phyloP scores from a whole-genome alignment of 441 rosid species.

The Brassica balearica region DNA sequence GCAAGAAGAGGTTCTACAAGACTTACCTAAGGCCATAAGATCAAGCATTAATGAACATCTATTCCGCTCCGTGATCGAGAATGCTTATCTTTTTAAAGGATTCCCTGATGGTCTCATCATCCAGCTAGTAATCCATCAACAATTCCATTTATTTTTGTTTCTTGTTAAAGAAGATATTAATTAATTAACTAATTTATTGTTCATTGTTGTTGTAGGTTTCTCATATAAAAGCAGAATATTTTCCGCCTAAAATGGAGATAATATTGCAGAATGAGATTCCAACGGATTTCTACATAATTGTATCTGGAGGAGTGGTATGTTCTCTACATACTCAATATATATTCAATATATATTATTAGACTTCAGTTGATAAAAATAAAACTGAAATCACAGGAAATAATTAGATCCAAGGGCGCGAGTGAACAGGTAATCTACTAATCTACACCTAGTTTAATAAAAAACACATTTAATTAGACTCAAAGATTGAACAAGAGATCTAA shows the following conservation, averaged over 20 bases:
- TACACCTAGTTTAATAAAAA: background rate
- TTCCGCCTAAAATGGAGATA: slow-evolving; percentile 91
- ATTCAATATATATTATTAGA: slow-evolving; percentile 12
- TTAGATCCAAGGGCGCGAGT: slow-evolving; percentile 67
- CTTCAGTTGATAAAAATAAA: slow-evolving; percentile 22
- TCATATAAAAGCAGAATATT: slow-evolving; percentile 87
- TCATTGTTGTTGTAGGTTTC: slow-evolving; percentile 58
- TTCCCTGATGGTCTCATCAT: slow-evolving; percentile 71
- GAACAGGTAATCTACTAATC: slow-evolving; percentile 69
- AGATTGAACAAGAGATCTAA: background rate
- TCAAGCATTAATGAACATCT: slow-evolving; percentile 85
- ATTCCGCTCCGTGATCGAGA: slow-evolving; percentile 58
- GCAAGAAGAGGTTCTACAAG: slow-evolving; percentile 85
- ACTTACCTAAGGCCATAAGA: slow-evolving; percentile 92
- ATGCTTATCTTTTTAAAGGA: slow-evolving; percentile 78
- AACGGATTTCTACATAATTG: slow-evolving; percentile 87
- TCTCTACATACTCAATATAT: slow-evolving; percentile 7
- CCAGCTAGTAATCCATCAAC: slow-evolving; percentile 60
- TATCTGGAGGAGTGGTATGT: slow-evolving; percentile 89
- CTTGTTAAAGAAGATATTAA: background rate
- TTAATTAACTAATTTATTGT: background rate
- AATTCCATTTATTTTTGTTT: background rate
- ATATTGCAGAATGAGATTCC: slow-evolving; percentile 90
- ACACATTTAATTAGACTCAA: slow-evolving; percentile 5
- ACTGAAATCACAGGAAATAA: slow-evolving; percentile 66